These are phyloP conservation scores for Thielaviopsis populi DNA, from an alignment of 2,329 filamentous ascomycete species.

Conservation along the genomic window DNA sequence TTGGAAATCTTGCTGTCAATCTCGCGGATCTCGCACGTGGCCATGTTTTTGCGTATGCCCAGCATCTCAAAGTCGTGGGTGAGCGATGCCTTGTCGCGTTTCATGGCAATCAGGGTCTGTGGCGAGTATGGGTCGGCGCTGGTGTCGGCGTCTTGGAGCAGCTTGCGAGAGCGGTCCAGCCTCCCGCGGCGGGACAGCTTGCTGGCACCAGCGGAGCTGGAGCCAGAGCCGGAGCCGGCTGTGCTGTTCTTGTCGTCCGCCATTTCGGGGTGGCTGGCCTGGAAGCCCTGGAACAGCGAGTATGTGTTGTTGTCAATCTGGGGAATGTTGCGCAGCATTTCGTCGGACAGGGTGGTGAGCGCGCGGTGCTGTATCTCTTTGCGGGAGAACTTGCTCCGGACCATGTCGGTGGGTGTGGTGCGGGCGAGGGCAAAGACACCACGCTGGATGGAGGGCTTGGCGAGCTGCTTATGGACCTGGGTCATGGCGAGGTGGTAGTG, in stretches of 20 bases:
- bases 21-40: conserved; percentile 84
- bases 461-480: conserved; percentile 78
- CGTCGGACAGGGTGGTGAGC: conserved; percentile 74
- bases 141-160: conserved; percentile 45
- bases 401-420: conserved; percentile 83
- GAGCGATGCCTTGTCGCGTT: conserved; percentile 64
- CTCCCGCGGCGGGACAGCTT: conserved; percentile 31
- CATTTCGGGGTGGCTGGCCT: conserved; percentile 65
- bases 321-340: conserved; percentile 77
- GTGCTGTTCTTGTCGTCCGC: conserved; percentile 36
- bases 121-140: conserved; percentile 28
- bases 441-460: conserved; percentile 69
- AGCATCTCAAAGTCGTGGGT: conserved; percentile 84
- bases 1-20: conserved; percentile 96
- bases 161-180: conserved; percentile 58
- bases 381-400: conserved; percentile 79
- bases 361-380: conserved; percentile 90
- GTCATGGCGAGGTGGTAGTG: conserved; percentile 73
- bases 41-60: conserved; percentile 90
- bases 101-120: conserved; percentile 56
- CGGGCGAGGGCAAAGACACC: conserved; percentile 83
- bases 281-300: conserved; percentile 92
- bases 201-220: conserved; percentile 38
- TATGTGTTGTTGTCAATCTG: conserved; percentile 64
- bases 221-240: background rate